phyloP scores from a whole-genome alignment of 352 stramenopile genomes.

The Phytophthora lateralis region DNA sequence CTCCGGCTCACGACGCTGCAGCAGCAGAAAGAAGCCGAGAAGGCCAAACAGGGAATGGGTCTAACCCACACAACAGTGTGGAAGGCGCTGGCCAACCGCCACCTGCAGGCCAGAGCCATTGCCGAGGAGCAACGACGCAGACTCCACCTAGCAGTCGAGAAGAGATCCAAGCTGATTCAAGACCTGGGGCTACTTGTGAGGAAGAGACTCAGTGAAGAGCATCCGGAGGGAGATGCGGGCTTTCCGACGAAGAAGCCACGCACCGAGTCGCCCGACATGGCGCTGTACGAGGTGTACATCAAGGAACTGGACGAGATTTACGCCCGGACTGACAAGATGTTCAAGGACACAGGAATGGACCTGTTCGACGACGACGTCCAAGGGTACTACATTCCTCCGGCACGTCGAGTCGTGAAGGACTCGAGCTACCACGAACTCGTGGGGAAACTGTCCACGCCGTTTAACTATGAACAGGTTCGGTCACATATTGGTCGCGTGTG shows the following conservation, averaged over 20 bases:
- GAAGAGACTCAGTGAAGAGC: slow-evolving; percentile 29
- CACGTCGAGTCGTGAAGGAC: background rate
- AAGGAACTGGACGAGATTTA: slow-evolving; percentile 37
- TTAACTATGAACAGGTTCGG: slow-evolving; percentile 21
- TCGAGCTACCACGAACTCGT: slow-evolving; percentile 23
- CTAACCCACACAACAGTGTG: slow-evolving; percentile 12
- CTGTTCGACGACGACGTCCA: background rate
- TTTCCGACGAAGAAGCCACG: slow-evolving; percentile 14
- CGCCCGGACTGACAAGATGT: slow-evolving; percentile 23
- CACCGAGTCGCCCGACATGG: slow-evolving; percentile 17
- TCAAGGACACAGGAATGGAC: slow-evolving; percentile 2
- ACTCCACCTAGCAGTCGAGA: slow-evolving; percentile 25
- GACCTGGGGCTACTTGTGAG: slow-evolving; percentile 19
- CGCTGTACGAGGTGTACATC: slow-evolving; percentile 29
- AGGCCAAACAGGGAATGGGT: slow-evolving; percentile 2
- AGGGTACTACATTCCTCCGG: slow-evolving; percentile 1
- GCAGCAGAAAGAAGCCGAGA: slow-evolving; percentile 6
- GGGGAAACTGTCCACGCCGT: slow-evolving; percentile 23
- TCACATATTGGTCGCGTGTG: background rate
- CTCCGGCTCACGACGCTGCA: slow-evolving; percentile 12
- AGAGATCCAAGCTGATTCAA: slow-evolving; percentile 17
- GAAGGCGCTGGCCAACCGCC: slow-evolving; percentile 26
- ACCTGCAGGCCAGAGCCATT: slow-evolving; percentile 22
- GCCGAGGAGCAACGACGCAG: slow-evolving; percentile 25
- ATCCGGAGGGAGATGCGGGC: background rate